Evolutionary conservation across 805 yeast genomes (phyloP).

Genomic region (Peterozyma xylosa): DNA sequence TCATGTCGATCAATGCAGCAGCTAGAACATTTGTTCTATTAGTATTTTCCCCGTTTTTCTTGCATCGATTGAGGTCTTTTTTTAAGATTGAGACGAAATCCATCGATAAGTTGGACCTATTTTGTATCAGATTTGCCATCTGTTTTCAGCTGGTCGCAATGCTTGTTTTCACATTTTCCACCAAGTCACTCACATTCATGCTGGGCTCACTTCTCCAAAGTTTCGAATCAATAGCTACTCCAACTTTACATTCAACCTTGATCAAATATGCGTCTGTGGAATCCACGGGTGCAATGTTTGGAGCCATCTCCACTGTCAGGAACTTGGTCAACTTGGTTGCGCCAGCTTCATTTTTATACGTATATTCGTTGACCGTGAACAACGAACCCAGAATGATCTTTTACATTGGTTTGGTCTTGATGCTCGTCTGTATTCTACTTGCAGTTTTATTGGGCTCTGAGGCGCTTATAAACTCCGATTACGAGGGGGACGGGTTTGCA

Average conservation of each 20-base stretch:
- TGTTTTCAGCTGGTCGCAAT: constrained; percentile 1
- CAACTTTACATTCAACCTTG: constrained; percentile 52
- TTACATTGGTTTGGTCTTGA: constrained; percentile 10
- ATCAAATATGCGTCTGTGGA: constrained; percentile 55
- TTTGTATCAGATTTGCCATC: constrained; percentile 24
- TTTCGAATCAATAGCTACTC: constrained; percentile 44
- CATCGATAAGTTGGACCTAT: constrained; percentile 47
- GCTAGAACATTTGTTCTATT: constrained; percentile 42
- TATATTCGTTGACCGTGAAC: constrained; percentile 40
- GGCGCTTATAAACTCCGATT: background rate
- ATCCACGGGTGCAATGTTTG: constrained; percentile 65
- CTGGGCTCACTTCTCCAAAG: constrained; percentile 4
- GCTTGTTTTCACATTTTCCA: constrained; percentile 6
- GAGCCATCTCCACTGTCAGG: constrained; percentile 58
- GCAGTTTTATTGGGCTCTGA: background rate
- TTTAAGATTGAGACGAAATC: constrained; percentile 28
- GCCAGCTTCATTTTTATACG: constrained; percentile 39
- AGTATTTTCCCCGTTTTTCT: constrained; percentile 41
- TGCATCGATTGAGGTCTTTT: constrained; percentile 25
- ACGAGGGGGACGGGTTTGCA: background rate
- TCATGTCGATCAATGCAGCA: constrained; percentile 43
- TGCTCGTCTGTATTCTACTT: constrained; percentile 1
- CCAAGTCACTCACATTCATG: constrained; percentile 2
- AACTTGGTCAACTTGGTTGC: constrained; percentile 38
- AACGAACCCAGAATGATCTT: constrained; percentile 30